Base-by-base conservation (phyloP, 257 asterid genomes). In the Petunia axillaris region DNA sequence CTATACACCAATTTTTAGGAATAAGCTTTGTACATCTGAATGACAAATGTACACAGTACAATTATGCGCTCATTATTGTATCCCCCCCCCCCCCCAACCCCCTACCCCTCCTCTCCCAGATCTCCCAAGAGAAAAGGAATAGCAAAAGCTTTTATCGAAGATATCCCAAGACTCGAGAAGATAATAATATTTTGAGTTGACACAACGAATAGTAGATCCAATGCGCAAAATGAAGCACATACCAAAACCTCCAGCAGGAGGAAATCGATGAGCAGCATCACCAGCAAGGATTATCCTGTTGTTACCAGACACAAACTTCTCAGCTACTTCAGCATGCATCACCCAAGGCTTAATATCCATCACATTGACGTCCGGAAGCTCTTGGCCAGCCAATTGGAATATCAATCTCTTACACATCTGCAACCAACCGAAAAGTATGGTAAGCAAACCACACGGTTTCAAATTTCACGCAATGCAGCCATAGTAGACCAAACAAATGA, bases 241-340 rank as follows among this genome's bases (percentile, higher is more conserved):
- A 95, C 99, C 99, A 80, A 95, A 93, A 79, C 98, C 99, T 82
- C 99, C 99, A 84, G 99, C 97, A 41, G 99, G 99, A 40, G 99
- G 99, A 65, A 95, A 95, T 43, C 97, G 96, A 85, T 95, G 99
- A 84, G 96, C 98, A 79, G 99, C 97, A 88, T 93, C 98, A 75
- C 98, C 99, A 58, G 98, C 97, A 82, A 95, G 92, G 80, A 95
- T 87, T 75, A 95, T 83, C 86, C 89, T 89, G 86, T 86, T 86
- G 85, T 87, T 79, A 79, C 79, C 73, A 25, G 94, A 89, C 82
- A 91, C 59, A 85, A 92, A 95, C 41, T 85, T 84, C 75, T 93
- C 95, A 76, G 97, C 97, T 80, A 95, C 97, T 88, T 95, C 96
- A 68, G 98, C 99, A 87, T 95, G 99, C 99, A 93, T 95, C 82